These are phyloP conservation scores for Xylariomycetidae sp. DNA, from an alignment of 2,329 filamentous ascomycete genomes.

Conservation along the genomic window DNA sequence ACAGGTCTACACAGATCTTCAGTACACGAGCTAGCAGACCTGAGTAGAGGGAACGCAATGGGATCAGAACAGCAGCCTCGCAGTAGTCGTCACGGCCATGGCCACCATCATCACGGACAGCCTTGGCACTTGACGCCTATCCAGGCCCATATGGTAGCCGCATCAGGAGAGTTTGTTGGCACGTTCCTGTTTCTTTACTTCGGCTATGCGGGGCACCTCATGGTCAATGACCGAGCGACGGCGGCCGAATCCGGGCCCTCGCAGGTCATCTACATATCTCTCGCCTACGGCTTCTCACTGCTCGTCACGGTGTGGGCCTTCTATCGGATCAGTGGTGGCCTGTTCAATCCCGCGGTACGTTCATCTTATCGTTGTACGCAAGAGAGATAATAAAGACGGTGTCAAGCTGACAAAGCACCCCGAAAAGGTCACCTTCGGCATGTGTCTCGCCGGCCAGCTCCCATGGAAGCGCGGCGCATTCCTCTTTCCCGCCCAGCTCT, in stretches of 20 bases:
- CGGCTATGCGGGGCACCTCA: conserved; percentile 29
- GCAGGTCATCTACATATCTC: conserved; percentile 31
- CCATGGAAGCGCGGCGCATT: conserved; percentile 38
- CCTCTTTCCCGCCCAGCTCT: conserved; percentile 45
- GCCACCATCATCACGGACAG: too few relatives aligned
- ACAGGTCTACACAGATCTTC: too few relatives aligned
- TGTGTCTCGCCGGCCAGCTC: conserved; percentile 44
- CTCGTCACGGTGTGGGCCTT: conserved; percentile 44
- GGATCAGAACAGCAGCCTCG: too few relatives aligned
- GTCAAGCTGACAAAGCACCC: conserved; percentile 2
- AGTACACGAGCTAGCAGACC: too few relatives aligned
- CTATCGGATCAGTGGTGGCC: conserved; percentile 38
- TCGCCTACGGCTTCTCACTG: conserved; percentile 36
- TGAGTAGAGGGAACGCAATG: too few relatives aligned
- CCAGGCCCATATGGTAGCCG: conserved; percentile 29
- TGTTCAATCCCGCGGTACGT: conserved; percentile 35
- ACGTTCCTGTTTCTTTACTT: conserved; percentile 39
- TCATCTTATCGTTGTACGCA: too few relatives aligned
- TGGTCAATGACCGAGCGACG: conserved; percentile 18
- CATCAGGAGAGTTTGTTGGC: conserved; percentile 36
- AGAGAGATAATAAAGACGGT: too few relatives aligned
- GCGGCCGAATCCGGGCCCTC: conserved; percentile 15
- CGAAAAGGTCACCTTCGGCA: conserved; percentile 40
- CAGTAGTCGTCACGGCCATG: too few relatives aligned
- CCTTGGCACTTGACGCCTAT: conserved; percentile 8